These are phyloP conservation scores for Venturia oleaginea DNA, from an alignment of 2,329 filamentous ascomycete genomes.

Conservation along the genomic window DNA sequence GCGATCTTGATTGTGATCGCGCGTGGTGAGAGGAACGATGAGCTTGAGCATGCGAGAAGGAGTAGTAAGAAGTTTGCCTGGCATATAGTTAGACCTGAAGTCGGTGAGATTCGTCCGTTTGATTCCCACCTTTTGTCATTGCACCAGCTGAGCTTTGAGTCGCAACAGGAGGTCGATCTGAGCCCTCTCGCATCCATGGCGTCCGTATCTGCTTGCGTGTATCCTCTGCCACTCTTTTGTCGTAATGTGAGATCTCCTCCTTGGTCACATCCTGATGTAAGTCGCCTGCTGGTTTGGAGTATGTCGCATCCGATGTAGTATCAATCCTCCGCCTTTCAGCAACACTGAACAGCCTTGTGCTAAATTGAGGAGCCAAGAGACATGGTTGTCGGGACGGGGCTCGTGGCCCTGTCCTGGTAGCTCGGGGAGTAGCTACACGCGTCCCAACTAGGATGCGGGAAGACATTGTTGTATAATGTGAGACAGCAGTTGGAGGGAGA, in stretches of 20 bases:
- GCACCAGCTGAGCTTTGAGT: conserved; percentile 42
- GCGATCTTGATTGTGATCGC: conserved; percentile 49
- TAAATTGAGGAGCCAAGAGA: background rate
- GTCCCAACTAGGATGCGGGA: background rate
- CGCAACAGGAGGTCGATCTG: conserved; percentile 48
- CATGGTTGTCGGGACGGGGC: background rate
- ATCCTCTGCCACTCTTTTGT: conserved; percentile 33
- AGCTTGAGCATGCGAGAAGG: conserved; percentile 73
- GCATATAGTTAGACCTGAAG: conserved; percentile 11
- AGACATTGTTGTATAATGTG: background rate
- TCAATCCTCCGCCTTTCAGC: background rate
- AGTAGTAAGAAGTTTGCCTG: conserved; percentile 71
- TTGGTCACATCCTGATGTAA: conserved; percentile 35
- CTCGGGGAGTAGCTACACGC: background rate
- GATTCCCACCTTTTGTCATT: conserved; percentile 53
- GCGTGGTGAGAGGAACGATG: conserved; percentile 62
- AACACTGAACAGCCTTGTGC: background rate
- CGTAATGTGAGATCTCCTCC: conserved; percentile 39
- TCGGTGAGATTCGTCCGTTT: no score
- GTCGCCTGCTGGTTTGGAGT: conserved; percentile 28
- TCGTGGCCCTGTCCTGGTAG: background rate
- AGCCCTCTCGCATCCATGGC: conserved; percentile 58
- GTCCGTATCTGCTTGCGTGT: conserved; percentile 50
- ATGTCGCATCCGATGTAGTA: conserved; percentile 16
- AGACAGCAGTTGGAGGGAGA: no score